phyloP scores from a whole-genome alignment of 2,329 filamentous ascomycete species.

The Apiospora aurea region DNA sequence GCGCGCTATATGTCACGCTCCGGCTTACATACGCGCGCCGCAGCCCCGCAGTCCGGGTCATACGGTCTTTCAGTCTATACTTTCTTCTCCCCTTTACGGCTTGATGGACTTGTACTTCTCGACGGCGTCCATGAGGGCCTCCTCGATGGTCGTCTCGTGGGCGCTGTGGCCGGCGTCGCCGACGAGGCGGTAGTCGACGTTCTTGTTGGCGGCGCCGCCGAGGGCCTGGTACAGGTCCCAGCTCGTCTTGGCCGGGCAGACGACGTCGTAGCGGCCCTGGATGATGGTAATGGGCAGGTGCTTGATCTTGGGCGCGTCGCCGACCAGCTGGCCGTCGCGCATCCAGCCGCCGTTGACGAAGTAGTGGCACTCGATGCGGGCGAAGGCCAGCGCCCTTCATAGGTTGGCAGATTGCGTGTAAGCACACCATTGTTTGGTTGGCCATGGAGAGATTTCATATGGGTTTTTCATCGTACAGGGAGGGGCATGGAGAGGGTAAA shows the following conservation, averaged over 20 bases:
- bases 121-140: constrained; percentile 38
- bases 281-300: constrained; percentile 45
- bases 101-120: constrained; percentile 39
- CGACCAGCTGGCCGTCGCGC: constrained; percentile 47
- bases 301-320: constrained; percentile 33
- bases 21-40: no score
- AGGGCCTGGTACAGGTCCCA: constrained; percentile 46
- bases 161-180: constrained; percentile 38
- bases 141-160: constrained; percentile 36
- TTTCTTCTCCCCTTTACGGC: constrained; percentile 19
- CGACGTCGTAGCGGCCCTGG: constrained; percentile 54
- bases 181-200: constrained; percentile 38
- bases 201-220: constrained; percentile 36
- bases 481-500: constrained; percentile 26
- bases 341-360: constrained; percentile 50
- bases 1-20: no score
- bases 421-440: neutral
- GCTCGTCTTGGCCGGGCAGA: constrained; percentile 51
- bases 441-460: neutral
- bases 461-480: neutral
- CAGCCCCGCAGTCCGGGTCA: no score
- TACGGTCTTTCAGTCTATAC: no score
- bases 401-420: neutral
- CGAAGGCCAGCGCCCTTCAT: constrained; percentile 44
- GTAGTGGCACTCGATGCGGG: constrained; percentile 51